phyloP scores from a whole-genome alignment of 768 basidiomycete species.

The Mycena belliarum region DNA sequence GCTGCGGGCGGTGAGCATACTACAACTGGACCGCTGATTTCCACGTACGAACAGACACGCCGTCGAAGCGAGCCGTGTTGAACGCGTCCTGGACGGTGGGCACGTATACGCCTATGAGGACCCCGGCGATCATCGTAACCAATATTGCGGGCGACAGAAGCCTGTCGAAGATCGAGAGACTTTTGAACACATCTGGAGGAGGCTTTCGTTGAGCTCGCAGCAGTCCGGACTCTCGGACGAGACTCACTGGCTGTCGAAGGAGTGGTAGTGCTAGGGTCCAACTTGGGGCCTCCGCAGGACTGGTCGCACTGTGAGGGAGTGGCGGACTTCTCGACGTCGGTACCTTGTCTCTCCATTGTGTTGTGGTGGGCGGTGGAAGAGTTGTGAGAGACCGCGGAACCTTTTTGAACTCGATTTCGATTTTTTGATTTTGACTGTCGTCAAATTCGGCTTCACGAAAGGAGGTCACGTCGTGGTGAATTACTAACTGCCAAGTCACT shows the following conservation, averaged over 20 bases:
- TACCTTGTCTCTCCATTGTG: neutral
- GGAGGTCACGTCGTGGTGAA: neutral
- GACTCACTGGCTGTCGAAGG: neutral
- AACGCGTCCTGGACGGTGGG: constrained; percentile 61
- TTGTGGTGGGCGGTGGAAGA: neutral
- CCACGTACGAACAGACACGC: constrained; percentile 76
- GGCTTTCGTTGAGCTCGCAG: too few relatives aligned
- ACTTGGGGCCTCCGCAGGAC: neutral
- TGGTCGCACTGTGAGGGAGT: neutral
- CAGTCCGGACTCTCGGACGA: neutral
- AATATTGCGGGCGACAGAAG: constrained; percentile 68
- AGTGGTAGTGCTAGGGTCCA: neutral
- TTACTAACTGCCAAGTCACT: too few relatives aligned
- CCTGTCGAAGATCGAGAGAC: constrained; percentile 55
- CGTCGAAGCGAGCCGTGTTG: constrained; percentile 60
- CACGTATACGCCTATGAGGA: constrained; percentile 71
- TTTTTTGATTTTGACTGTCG: constrained; percentile 9
- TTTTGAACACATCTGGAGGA: constrained; percentile 36
- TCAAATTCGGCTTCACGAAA: constrained; percentile 2
- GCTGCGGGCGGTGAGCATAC: constrained; percentile 40
- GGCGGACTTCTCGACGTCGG: neutral
- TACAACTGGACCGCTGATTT: neutral
- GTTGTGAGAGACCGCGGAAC: too few relatives aligned
- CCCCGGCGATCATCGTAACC: constrained; percentile 72
- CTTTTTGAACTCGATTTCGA: neutral